Base-by-base conservation (phyloP, 2,329 filamentous ascomycete genomes). In the Hypoxylon sp. region DNA sequence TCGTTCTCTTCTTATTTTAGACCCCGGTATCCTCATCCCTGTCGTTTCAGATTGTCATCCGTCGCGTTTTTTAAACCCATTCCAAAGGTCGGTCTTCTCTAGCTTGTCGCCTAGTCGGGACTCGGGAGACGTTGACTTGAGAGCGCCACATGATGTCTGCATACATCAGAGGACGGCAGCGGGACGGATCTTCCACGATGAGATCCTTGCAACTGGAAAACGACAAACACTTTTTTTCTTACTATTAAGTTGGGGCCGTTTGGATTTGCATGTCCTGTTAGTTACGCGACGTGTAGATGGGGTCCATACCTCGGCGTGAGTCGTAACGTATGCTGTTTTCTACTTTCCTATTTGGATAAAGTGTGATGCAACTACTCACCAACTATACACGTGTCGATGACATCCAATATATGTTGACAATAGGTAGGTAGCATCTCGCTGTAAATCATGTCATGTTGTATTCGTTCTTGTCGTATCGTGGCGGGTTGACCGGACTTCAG, bases 1-100 rank as follows among this genome's bases (percentile, higher is more conserved):
- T 37, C 13, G n/a, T n/a, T n/a, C n/a, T 43, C 35, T 44, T 49
- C 42, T 43, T 57, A 57, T 55, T 57, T 54, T 51, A 51, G 50
- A 54, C 42, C 46, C 49, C 19, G 20, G 34, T 3, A 50, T 25
- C 5, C 5, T 25, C 9, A 25, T 25, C 45, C 55, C 27, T 54
- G 50, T 45, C 41, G 55, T 57, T 57, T 57, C 55, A 57, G 43
- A 37, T 43, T 35, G 9, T 25, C n/a, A 25, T 25, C 35, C 12
- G 20, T 52, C 27, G 23, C 30, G 29, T 25, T 32, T 35, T 37
- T 40, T 49, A 40, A n/a, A 25, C 25, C 34, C 32, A 29, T 45
- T 49, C 21, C 30, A 30, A 34, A 34, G 9, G 17, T 45, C 40
- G 21, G 37, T 49, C 30, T 42, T 29, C 21, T 47, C 51, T n/a